Evolutionary conservation across 768 basidiomycete species (phyloP).

Genomic region (Galerina sulciceps): DNA sequence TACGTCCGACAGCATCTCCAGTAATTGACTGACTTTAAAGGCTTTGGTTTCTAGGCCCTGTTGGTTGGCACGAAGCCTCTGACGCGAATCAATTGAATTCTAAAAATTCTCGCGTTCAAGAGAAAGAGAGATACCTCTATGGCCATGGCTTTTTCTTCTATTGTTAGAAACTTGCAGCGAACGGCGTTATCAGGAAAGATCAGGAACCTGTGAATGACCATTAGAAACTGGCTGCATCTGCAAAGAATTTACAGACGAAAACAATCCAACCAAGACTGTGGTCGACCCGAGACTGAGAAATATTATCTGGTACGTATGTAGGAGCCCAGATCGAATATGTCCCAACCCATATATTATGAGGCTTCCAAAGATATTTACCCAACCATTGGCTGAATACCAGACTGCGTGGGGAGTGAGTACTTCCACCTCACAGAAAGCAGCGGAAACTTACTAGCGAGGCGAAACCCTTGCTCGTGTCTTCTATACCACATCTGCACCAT

Average conservation of each 20-base stretch:
- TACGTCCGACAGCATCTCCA: slow-evolving; percentile 35
- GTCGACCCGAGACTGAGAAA: slow-evolving; percentile 32
- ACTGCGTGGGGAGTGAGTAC: slow-evolving; percentile 18
- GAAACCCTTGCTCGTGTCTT: slow-evolving; percentile 37
- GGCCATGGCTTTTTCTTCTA: slow-evolving; percentile 34
- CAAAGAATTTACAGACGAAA: slow-evolving; percentile 20
- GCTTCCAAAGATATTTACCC: slow-evolving; percentile 38
- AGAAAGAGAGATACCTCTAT: slow-evolving; percentile 26
- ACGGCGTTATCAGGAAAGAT: slow-evolving; percentile 38
- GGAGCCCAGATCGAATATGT: slow-evolving; percentile 28
- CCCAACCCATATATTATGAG: slow-evolving; percentile 40
- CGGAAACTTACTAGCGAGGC: slow-evolving; percentile 29
- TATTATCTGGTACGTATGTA: slow-evolving; percentile 33
- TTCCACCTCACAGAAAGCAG: neutral
- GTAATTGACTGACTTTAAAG: slow-evolving; percentile 33
- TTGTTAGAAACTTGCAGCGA: slow-evolving; percentile 31
- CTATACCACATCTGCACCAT: slow-evolving; percentile 40
- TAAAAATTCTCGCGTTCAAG: neutral
- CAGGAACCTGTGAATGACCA: slow-evolving; percentile 25
- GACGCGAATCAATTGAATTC: neutral
- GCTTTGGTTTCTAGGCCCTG: slow-evolving; percentile 36
- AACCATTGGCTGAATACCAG: slow-evolving; percentile 35
- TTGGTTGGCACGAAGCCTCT: slow-evolving; percentile 38
- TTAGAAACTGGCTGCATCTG: neutral
- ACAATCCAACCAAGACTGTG: slow-evolving; percentile 29